These are phyloP conservation scores for Inonotus obliquus DNA, from an alignment of 1,284 basidiomycete genomes.

Conservation along the genomic window DNA sequence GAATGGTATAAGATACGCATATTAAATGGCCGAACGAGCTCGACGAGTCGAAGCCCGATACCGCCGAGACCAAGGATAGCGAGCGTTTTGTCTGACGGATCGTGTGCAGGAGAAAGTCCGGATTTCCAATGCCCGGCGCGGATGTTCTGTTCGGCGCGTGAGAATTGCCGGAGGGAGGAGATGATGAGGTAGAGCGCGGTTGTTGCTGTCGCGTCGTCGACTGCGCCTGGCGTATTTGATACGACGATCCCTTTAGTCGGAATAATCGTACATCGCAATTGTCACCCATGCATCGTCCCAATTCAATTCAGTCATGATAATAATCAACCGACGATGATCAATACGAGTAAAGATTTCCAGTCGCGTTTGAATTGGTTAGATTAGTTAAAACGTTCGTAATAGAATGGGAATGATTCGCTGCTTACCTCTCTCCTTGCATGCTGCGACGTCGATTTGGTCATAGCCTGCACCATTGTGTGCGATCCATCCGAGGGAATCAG, in stretches of 20 bases:
- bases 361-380: no score
- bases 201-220: constrained; percentile 90
- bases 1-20: constrained; percentile 88
- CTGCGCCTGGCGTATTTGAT: constrained; percentile 89
- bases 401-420: not conserved
- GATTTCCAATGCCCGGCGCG: constrained; percentile 53
- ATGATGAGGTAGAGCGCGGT: constrained; percentile 83
- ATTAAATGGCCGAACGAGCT: constrained; percentile 68
- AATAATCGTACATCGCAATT: no score
- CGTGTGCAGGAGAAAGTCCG: constrained; percentile 54
- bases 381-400: not conserved
- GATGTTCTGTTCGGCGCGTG: constrained; percentile 66
- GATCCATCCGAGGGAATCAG: constrained; percentile 74
- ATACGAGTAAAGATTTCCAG: not conserved
- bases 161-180: constrained; percentile 79
- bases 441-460: constrained; percentile 77
- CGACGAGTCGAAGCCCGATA: constrained; percentile 72
- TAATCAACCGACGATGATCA: no score
- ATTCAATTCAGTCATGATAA: no score
- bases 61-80: constrained; percentile 90
- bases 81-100: constrained; percentile 75
- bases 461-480: constrained; percentile 94
- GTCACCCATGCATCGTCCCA: no score
- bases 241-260: constrained; percentile 65
- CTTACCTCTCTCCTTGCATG: constrained; percentile 65